Evolutionary conservation across 305 asterid genomes (phyloP), one percentile per base, ranked within the genome.

Genomic region (Fraxinus latifolia): DNA sequence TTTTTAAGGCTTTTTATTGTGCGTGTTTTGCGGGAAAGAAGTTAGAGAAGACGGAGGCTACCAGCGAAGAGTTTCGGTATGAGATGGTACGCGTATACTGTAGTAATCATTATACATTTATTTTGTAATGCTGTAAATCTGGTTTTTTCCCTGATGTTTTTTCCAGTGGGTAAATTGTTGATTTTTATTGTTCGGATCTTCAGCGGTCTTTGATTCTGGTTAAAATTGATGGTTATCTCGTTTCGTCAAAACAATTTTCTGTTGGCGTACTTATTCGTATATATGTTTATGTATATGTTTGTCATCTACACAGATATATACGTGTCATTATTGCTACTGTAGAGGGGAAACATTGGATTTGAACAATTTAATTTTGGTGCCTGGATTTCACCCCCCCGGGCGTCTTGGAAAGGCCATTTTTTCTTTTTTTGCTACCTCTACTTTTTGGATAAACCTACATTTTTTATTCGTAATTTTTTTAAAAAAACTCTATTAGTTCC

Each of bases 81-180:
- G 97, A 90, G 90, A 92, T 91, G 94, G 97, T 91, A 77, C 80
- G 96, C 80, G 32, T 65, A 75, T 76, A 50, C 53, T 9, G 70
- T 23, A 8, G 72, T 77, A 75, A 77, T 71, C 25, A 32, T n/a
- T 25, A 15, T 71, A 71, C 2, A 39, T 71, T 71, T 71, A 71
- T 71, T 71, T 71, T 39, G 12, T 32, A 71, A 71, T 71, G 77
- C 58, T 82, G 39, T 73, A 19, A 15, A 17, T 74, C 11, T 55
- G 39, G 71, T 50, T 75, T 23, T 11, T 79, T 78, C 32, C 33
- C 33, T 73, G 83, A 87, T 81, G 89, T 82, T 80, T 80, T 81
- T 87, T 84, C 75, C 79, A 58, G 74, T 77, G 47, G 70, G 75
- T 80, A 76, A 71, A 19, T 70, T 70, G 55, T 77, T 85, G 74